phyloP scores from a whole-genome alignment of 1,284 basidiomycete genomes.

The Rhizopogon parksii region DNA sequence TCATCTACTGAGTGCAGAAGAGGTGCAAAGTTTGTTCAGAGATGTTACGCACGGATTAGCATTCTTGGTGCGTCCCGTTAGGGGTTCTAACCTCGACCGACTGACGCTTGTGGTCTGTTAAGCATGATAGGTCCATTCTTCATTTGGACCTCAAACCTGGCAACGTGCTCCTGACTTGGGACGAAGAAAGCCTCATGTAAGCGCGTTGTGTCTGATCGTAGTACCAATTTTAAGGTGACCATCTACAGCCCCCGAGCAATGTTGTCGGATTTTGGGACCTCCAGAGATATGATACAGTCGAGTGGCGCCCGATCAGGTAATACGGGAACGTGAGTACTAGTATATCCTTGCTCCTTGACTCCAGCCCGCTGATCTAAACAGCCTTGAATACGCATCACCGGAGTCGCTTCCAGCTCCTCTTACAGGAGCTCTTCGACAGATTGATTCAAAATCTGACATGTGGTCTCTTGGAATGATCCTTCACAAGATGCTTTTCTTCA shows the following conservation, averaged over 20 bases:
- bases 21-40: conserved; percentile 68
- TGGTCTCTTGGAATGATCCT: conserved; percentile 90
- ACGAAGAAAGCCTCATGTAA: conserved; percentile 78
- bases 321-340: conserved; percentile 79
- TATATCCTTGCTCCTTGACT: conserved; percentile 4
- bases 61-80: conserved; percentile 63
- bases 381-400: conserved; percentile 77
- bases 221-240: conserved; percentile 8
- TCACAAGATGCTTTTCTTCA: conserved; percentile 86
- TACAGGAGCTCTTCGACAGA: conserved; percentile 61
- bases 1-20: conserved; percentile 74
- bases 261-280: conserved; percentile 93
- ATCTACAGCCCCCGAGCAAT: conserved; percentile 66
- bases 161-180: conserved; percentile 89
- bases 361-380: conserved; percentile 21
- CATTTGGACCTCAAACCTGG: conserved; percentile 92
- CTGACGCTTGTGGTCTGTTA: conserved; percentile 6
- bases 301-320: conserved; percentile 73
- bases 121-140: conserved; percentile 82
- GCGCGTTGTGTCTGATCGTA: conserved; percentile 17
- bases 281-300: conserved; percentile 76
- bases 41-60: conserved; percentile 75
- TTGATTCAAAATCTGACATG: conserved; percentile 87
- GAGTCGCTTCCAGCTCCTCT: conserved; percentile 72
- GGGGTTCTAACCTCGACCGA: background rate